Percentiles rank a stretch among this genome's conserved stretches.
phyloP scores from a whole-genome alignment of 768 basidiomycete genomes.

The Tulasnella calospora region DNA sequence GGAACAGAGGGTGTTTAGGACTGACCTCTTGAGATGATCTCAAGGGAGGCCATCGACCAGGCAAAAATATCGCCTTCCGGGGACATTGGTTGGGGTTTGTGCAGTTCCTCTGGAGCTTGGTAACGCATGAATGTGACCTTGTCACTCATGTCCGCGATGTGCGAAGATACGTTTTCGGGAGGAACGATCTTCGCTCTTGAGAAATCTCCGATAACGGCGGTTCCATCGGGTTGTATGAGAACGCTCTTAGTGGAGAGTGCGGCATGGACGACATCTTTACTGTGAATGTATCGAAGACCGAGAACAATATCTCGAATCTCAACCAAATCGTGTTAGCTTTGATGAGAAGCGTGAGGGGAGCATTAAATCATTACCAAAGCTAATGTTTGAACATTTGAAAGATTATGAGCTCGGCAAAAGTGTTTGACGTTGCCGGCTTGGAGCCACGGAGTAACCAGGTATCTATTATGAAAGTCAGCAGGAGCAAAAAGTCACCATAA shows the following conservation, averaged over 20 bases:
- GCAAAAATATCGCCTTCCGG: neutral
- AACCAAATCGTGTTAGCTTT: neutral
- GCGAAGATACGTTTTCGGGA: neutral
- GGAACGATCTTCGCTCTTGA: neutral
- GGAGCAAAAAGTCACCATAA: neutral
- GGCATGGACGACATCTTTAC: neutral
- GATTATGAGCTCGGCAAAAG: neutral
- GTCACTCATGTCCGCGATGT: neutral
- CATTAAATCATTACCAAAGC: neutral
- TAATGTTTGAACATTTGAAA: neutral
- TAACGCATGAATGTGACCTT: neutral
- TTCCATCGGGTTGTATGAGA: neutral
- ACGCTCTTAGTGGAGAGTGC: neutral
- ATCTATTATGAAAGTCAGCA: neutral
- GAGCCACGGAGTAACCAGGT: neutral
- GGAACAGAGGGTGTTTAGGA: neutral
- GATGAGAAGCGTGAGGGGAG: neutral
- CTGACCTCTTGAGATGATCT: neutral
- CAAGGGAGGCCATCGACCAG: neutral
- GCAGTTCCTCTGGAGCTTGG: neutral
- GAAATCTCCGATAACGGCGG: neutral
- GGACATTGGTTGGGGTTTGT: too few species aligned
- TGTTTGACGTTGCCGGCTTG: neutral
- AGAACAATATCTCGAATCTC: neutral
- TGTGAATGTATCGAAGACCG: neutral